Base-by-base conservation (phyloP, 75 land plant species). In the Ceratopteris richardii region DNA sequence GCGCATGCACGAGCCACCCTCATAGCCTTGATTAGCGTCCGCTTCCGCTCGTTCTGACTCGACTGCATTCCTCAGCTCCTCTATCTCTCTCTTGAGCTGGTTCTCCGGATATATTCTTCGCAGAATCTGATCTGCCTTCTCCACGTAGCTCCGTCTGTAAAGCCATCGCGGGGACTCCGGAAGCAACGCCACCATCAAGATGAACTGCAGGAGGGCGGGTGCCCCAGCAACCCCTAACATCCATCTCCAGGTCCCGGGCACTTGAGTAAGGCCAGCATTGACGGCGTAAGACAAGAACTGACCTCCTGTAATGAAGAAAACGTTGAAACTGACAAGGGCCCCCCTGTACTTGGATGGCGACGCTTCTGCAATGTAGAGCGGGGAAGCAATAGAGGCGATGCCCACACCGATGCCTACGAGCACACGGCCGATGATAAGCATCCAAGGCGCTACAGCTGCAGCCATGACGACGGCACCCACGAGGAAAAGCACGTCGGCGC, bases 101-200 rank as follows among this genome's bases (percentile, higher is more conserved):
- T 77, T 56, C 5, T 62, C 55, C 7, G 89, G 89, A 51, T 88
- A 80, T 11, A 85, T 81, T 29, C 43, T 82, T 48, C 54, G 61
- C 62, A 85, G 46, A 18, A 85, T 72, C 20, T 54, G 61, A 33
- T 63, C 64, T 21, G 93, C 85, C 42, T 85, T 85, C 2, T 48
- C 71, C 25, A 58, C 58, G 31, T 58, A 73, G 23, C 67, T 52
- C 85, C 84, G 80, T 58, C 73, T 50, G 36, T 69, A 82, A 40
- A 87, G 84, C 91, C 91, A 87, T 41, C 88, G 75, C 2, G 91
- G 91, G 39, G 91, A 84, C 54, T 87, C 91, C n/a, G 91, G 91
- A 68, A 86, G 54, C 25, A 61, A 77, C 12, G 51, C 70, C 0
- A 79, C 64, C 87, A 86, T 80, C 0, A 86, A 29, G 30, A 58